Percentiles rank a stretch among this genome's conserved stretches.
Evolutionary conservation across 257 asterid species (phyloP).

Genomic region (Ballota nigra): DNA sequence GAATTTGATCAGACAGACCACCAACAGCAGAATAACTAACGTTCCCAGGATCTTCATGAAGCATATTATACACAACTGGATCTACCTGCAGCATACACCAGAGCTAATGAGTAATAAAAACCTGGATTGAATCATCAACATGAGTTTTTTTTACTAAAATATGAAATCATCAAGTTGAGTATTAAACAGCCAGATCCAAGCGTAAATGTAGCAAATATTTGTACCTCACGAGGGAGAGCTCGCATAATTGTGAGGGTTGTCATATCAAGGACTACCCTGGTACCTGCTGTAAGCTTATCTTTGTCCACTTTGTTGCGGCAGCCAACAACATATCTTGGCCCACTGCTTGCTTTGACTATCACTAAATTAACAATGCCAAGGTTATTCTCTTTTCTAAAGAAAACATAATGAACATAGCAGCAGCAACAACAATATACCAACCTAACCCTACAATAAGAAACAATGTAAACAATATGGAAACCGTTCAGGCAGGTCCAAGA

Average conservation of each 20-base stretch:
- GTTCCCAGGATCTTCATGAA: constrained; percentile 99
- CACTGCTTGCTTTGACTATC: constrained; percentile 96
- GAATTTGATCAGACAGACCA: constrained; percentile 89
- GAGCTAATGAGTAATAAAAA: neutral
- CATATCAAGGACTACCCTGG: constrained; percentile 97
- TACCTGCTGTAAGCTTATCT: constrained; percentile 89
- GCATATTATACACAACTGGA: constrained; percentile 96
- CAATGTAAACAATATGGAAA: neutral
- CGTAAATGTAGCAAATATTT: constrained; percentile 2
- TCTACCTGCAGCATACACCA: constrained; percentile 63
- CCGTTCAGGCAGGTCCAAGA: neutral
- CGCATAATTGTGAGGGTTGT: constrained; percentile 97
- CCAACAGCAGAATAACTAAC: constrained; percentile 97
- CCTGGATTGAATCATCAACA: neutral
- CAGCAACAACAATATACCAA: neutral
- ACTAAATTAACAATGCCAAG: constrained; percentile 38
- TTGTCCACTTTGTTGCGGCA: constrained; percentile 97
- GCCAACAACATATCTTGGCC: constrained; percentile 97
- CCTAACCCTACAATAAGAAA: neutral
- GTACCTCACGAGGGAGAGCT: constrained; percentile 97
- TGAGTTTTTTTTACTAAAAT: neutral
- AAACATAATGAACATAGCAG: constrained; percentile 1
- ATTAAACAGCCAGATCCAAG: neutral
- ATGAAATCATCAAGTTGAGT: neutral
- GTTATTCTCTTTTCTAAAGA: neutral